Percentiles rank a stretch among this genome's conserved stretches.
These are phyloP conservation scores for Suhomyces sp. DNA, from an alignment of 805 yeast species.

Conservation along the genomic window DNA sequence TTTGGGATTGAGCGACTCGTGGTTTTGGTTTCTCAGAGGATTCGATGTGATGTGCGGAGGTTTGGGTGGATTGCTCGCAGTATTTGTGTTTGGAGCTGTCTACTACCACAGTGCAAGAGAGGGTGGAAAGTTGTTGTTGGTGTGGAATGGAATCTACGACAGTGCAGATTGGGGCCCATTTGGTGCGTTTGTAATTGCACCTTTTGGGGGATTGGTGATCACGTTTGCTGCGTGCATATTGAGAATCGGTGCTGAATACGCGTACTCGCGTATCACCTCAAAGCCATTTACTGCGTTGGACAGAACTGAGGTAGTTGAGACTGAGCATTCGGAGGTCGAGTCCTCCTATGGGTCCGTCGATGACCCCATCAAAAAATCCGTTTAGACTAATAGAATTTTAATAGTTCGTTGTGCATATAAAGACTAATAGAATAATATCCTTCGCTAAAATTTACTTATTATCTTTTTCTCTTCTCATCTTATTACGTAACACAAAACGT, in stretches of 20 bases:
- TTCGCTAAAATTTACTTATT: not conserved
- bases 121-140: constrained; percentile 72
- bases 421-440: too few relatives aligned
- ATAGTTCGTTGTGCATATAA: not conserved
- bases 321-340: constrained; percentile 10
- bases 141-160: constrained; percentile 77
- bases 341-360: constrained; percentile 17
- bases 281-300: constrained; percentile 46
- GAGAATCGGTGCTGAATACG: constrained; percentile 39
- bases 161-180: constrained; percentile 88
- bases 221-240: constrained; percentile 50
- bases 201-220: constrained; percentile 69
- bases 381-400: not conserved
- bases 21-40: constrained; percentile 68
- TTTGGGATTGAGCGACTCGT: constrained; percentile 64
- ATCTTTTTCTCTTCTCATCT: not conserved
- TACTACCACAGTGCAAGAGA: constrained; percentile 70
- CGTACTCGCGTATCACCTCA: constrained; percentile 33
- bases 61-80: constrained; percentile 73
- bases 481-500: not conserved
- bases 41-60: constrained; percentile 84
- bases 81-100: constrained; percentile 78
- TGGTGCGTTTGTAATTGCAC: constrained; percentile 92
- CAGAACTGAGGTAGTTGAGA: constrained; percentile 24
- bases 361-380: constrained; percentile 9